These are phyloP conservation scores for Boletus eberwhitei DNA, from an alignment of 768 basidiomycete species.

Conservation along the genomic window DNA sequence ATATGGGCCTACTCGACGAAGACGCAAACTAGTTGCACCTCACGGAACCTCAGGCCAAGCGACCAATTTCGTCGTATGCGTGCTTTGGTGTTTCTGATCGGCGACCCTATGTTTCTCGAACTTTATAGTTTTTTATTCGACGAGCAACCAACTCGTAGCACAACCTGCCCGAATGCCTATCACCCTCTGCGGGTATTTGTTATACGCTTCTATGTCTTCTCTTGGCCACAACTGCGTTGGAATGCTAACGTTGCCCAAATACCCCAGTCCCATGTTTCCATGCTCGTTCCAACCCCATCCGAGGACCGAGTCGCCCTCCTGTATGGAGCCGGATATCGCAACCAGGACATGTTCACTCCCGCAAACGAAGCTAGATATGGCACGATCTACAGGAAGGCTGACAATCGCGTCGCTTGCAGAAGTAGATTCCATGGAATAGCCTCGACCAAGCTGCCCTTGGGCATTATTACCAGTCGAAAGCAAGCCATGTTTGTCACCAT, in stretches of 20 bases:
- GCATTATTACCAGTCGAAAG: constrained; percentile 52
- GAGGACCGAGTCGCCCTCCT: constrained; percentile 48
- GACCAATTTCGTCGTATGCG: neutral
- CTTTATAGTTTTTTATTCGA: constrained; percentile 17
- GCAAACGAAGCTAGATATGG: constrained; percentile 47
- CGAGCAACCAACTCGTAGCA: constrained; percentile 33
- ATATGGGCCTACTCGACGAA: constrained; percentile 57
- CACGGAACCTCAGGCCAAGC: neutral
- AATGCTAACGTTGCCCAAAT: constrained; percentile 47
- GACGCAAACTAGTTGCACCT: constrained; percentile 41
- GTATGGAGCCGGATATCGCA: constrained; percentile 15
- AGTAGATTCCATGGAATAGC: neutral
- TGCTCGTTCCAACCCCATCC: constrained; percentile 99
- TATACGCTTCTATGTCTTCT: constrained; percentile 2
- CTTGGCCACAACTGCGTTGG: constrained; percentile 58
- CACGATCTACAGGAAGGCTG: constrained; percentile 24
- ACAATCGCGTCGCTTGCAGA: constrained; percentile 5
- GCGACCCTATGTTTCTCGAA: neutral
- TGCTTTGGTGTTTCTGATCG: neutral
- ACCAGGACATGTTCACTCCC: constrained; percentile 85
- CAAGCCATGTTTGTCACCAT: constrained; percentile 25
- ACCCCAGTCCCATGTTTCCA: constrained; percentile 79
- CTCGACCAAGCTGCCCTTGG: constrained; percentile 66
- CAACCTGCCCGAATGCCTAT: constrained; percentile 29
- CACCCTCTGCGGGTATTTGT: constrained; percentile 14